Percentiles rank a stretch among this genome's conserved stretches.
Evolutionary conservation across 2,329 filamentous ascomycete species (phyloP).

Genomic region (Calonectria hongkongensis): DNA sequence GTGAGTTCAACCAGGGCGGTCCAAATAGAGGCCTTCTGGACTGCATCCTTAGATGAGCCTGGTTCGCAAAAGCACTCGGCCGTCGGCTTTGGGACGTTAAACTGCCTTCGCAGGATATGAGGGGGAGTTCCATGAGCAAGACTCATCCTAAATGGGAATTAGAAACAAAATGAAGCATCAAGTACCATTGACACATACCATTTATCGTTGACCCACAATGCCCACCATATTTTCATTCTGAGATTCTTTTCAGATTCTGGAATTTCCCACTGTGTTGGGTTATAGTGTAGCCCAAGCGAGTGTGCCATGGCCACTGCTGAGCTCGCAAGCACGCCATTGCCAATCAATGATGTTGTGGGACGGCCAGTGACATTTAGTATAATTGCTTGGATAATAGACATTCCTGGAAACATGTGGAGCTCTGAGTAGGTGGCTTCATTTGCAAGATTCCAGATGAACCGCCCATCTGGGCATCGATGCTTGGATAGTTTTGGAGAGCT

Average conservation of each 20-base stretch:
- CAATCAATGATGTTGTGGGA: slow-evolving; percentile 76
- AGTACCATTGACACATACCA: slow-evolving; percentile 62
- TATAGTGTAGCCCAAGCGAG: slow-evolving; percentile 72
- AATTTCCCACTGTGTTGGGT: slow-evolving; percentile 72
- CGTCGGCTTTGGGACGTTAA: slow-evolving; percentile 68
- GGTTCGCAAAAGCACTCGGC: slow-evolving; percentile 58
- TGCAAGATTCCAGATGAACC: slow-evolving; percentile 78
- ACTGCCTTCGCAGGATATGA: slow-evolving; percentile 65
- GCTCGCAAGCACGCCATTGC: slow-evolving; percentile 71
- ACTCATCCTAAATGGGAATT: slow-evolving; percentile 64
- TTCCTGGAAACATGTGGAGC: slow-evolving; percentile 73
- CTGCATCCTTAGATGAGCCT: slow-evolving; percentile 39
- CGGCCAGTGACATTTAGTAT: slow-evolving; percentile 76
- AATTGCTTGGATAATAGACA: slow-evolving; percentile 75
- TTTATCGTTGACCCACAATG: slow-evolving; percentile 71
- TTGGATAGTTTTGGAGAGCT: slow-evolving; percentile 65
- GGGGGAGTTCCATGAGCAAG: slow-evolving; percentile 72
- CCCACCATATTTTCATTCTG: slow-evolving; percentile 74
- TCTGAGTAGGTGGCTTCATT: slow-evolving; percentile 76
- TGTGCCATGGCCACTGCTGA: slow-evolving; percentile 71
- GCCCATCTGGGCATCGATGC: slow-evolving; percentile 72
- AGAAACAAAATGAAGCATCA: neutral
- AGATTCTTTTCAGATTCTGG: slow-evolving; percentile 69
- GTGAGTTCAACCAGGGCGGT: slow-evolving; percentile 68
- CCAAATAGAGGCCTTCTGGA: slow-evolving; percentile 62